Evolutionary conservation across 2,329 filamentous ascomycete species (phyloP), one percentile per base, ranked within the genome.

Genomic region (Colletotrichum chlorophyti): DNA sequence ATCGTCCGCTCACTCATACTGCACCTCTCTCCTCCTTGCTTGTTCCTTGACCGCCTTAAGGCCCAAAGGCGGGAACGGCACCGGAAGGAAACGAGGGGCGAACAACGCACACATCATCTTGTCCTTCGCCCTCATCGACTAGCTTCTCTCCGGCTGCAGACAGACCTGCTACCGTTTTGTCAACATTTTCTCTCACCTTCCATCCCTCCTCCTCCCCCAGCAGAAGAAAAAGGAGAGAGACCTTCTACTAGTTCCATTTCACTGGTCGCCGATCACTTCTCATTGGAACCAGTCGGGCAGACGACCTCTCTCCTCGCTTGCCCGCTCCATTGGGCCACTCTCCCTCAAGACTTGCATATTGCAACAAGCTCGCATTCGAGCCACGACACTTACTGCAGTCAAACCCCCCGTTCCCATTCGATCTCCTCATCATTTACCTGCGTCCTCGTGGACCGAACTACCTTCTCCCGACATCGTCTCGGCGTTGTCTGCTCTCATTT

Each of bases 281-380:
- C 57, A 58, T 62, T 62, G 60, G 46, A 45, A 60, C 42, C 38
- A 40, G 26, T 62, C 46, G 50, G 54, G 60, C 55, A 54, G 31
- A 46, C 50, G 42, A 59, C 47, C 32, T 38, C 43, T 48, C 3
- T n/a, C n/a, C n/a, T 24, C 37, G 42, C 31, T 49, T 48, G 55
- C 27, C 47, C 37, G 26, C 46, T 31, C 50, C 59, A 65, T 65
- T 65, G 61, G 63, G 55, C 59, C 43, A 54, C 38, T 57, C 26
- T 40, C 43, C 53, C 43, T 52, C 49, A 27, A 53, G 51, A 24
- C 61, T 60, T 64, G 63, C 63, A 64, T 62, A 53, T 50, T 15
- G 66, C 64, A 69, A 65, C 62, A 63, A 61, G 68, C 68, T 68
- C 67, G 72, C 72, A 75, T 73, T 74, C 72, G 72, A 74, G 72